Evolutionary conservation across 352 stramenopile genomes (phyloP), one percentile per base, ranked within the genome.

Genomic region (Globisporangium uncinulatum): DNA sequence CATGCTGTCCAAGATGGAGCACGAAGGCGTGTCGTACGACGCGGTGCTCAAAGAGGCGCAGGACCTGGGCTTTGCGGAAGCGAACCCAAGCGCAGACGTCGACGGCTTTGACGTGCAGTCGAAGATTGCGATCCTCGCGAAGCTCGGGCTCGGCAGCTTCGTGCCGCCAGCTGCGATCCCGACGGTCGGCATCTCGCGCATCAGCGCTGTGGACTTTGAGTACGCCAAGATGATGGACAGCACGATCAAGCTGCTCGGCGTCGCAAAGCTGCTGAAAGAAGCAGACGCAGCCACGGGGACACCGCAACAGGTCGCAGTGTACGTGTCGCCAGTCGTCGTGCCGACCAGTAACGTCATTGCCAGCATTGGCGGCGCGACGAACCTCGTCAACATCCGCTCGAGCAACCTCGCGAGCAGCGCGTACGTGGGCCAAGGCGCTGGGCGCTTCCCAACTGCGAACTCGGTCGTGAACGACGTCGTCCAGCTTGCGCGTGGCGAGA

Each of bases 1-100:
- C 78, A 98, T 99, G 88, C 69, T 99, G 44, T 96, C 87, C 49
- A 98, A 98, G 79, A 98, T 99, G 94, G 91, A 98, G 69, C 70
- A 83, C 17, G 88, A 96, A 63, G 89, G 89, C 34, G 83, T 89
- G 14, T 92, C 93, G 31, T 98, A 98, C 62, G 89, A 91, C 58
- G 79, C 68, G 1, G 95, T 98, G 34, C 76, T 98, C 2, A 94
- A 92, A 59, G 95, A 98, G 65, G 94, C 96, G 8, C 90, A 98
- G 63, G 83, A 90, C 31, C 62, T 97, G 58, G 92, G 95, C 32
- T 99, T 79, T 68, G 94, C 94, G 0, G 95, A 98, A 71, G 92
- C 89, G 13, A 97, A 99, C 70, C 94, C 95, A 1, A 98, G 93
- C 45, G 94, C 92, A 9, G 95, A 98, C 69, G 91, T 99, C 15